Base-by-base conservation (phyloP, 371 early-diverging fungal species). In the Circinella umbellata region DNA sequence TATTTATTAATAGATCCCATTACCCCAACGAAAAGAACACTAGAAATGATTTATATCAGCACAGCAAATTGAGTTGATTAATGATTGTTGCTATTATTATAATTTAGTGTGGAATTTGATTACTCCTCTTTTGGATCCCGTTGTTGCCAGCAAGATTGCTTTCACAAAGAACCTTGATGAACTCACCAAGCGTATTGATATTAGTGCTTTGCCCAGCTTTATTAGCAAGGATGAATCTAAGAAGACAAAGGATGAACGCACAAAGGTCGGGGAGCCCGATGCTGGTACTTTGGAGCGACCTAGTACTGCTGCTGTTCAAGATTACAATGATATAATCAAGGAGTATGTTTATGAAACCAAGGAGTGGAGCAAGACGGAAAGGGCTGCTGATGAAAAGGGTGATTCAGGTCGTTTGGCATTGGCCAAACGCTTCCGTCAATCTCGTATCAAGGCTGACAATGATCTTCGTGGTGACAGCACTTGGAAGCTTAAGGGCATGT, bases 81-180 rank as follows among this genome's bases (percentile, higher is more conserved):
- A 6, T 42, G 11, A 42, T 42, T 42, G 9, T 9, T 9, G 11
- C 3, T 36, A 49, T 63, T n/a, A 17, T n/a, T n/a, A 17, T 54
- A 14, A 53, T 68, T 14, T 67, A 78, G 88, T 93, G 17, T 95
- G 92, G 92, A 90, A 85, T 69, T 76, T 94, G 73, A 91, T 94
- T 64, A 83, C 89, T n/a, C 92, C 94, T 20, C 79, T 94, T 74
- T 82, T 97, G 36, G 98, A 97, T 83, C 97, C 98, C 37, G 94
- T 95, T 11, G 96, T 97, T 4, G 93, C 91, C 1, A 77, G 88
- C 76, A 97, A 97, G 81, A 90, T 97, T 76, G 82, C 83, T 35
- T 97, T 97, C 74, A 89, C 92, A 35, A 89, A 91, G 64, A 80
- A 77, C 47, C 72, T 84, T 47, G 79, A 83, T 17, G 91, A 92